Evolutionary conservation across 2,329 filamentous ascomycete genomes (phyloP).

Genomic region (Aspergillus sp.): DNA sequence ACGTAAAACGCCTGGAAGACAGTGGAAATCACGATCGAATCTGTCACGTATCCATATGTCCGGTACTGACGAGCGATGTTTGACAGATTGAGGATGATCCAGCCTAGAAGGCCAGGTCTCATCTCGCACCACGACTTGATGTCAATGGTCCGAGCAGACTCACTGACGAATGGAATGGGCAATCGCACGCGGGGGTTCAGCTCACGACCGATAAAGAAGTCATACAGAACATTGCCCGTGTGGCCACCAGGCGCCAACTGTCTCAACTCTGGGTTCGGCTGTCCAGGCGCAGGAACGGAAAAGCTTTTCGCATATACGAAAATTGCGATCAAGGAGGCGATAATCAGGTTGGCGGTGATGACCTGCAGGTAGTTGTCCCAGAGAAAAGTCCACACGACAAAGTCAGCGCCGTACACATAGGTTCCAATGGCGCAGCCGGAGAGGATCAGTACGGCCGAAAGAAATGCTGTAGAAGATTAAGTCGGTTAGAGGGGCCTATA

Average conservation of each 20-base stretch:
- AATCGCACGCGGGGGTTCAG: slow-evolving; percentile 77
- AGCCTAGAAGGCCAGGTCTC: slow-evolving; percentile 86
- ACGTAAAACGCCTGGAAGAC: slow-evolving; percentile 78
- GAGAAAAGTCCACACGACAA: slow-evolving; percentile 88
- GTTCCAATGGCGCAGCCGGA: slow-evolving; percentile 72
- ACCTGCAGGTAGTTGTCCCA: slow-evolving; percentile 87
- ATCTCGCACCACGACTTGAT: slow-evolving; percentile 89
- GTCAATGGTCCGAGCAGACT: slow-evolving; percentile 63
- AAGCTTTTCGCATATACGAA: slow-evolving; percentile 84
- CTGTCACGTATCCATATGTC: slow-evolving; percentile 76
- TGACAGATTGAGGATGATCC: slow-evolving; percentile 79
- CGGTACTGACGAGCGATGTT: slow-evolving; percentile 87
- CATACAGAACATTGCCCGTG: slow-evolving; percentile 82
- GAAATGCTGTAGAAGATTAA: slow-evolving; percentile 57
- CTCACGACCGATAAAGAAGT: slow-evolving; percentile 96
- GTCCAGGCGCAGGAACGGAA: slow-evolving; percentile 59
- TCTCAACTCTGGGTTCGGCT: slow-evolving; percentile 68
- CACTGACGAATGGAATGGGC: slow-evolving; percentile 69
- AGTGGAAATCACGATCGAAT: slow-evolving; percentile 79
- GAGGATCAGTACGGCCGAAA: slow-evolving; percentile 71
- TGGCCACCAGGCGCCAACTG: slow-evolving; percentile 80
- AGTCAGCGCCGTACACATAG: slow-evolving; percentile 71
- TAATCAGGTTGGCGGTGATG: slow-evolving; percentile 75
- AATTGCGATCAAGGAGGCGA: slow-evolving; percentile 68
- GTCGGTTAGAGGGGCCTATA: not conserved